A percentile compares a stretch with the other conserved stretches of the same genome.
These are phyloP conservation scores for Rhipidocladum racemiflorum DNA, from an alignment of 176 grass and related monocot genomes.

Conservation along the genomic window DNA sequence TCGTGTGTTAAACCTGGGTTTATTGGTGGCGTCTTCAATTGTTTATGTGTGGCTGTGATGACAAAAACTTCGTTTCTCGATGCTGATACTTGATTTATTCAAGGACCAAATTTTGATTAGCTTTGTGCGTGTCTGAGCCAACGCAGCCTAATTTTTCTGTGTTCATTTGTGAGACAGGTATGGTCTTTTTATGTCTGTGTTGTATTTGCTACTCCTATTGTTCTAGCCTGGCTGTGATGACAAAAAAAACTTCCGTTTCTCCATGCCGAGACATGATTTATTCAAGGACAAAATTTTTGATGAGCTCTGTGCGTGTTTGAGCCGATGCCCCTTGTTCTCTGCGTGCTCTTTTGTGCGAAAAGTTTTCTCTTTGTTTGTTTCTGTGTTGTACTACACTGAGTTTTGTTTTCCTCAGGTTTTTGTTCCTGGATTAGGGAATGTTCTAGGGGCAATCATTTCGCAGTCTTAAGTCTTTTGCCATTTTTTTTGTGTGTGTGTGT, in stretches of 20 bases:
- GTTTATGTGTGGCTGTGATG: conserved; percentile 44
- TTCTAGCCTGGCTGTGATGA: conserved; percentile 43
- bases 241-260: conserved; percentile 36
- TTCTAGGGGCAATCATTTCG: not conserved
- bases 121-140: conserved; percentile 55
- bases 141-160: not conserved
- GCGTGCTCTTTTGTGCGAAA: not conserved
- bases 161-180: not conserved
- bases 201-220: not conserved
- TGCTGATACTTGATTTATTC: conserved; percentile 36
- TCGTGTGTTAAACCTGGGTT: not conserved
- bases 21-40: not conserved
- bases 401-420: not conserved
- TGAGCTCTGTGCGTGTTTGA: conserved; percentile 55
- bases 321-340: not conserved
- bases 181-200: not conserved
- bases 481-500: too few species aligned
- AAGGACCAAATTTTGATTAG: conserved; percentile 44
- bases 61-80: conserved; percentile 49
- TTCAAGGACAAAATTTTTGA: conserved; percentile 33
- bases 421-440: not conserved
- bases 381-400: not conserved
- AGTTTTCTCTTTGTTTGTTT: not conserved
- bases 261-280: conserved; percentile 45
- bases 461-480: too few species aligned